phyloP scores from a whole-genome alignment of 257 asterid species.

The Asclepias syriaca region DNA sequence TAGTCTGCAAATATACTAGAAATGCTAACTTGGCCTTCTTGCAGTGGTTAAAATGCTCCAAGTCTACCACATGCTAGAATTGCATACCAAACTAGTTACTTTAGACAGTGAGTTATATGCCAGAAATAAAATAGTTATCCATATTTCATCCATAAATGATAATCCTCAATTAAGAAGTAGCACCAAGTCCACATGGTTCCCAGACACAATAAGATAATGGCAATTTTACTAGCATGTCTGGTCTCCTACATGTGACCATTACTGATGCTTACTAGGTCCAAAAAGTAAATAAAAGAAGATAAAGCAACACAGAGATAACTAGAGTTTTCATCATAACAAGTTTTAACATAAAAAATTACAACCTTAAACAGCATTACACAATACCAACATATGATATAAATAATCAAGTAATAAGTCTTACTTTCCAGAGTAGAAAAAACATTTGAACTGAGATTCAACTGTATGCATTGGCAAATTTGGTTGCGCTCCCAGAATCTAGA shows the following conservation, averaged over 20 bases:
- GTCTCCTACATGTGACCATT: neutral
- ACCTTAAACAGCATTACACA: neutral
- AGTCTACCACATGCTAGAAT: neutral
- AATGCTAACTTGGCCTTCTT: neutral
- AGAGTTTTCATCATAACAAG: neutral
- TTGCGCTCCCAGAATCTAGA: conserved; percentile 58
- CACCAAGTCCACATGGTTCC: neutral
- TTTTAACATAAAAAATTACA: neutral
- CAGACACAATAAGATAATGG: neutral
- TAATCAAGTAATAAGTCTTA: conserved; percentile 33
- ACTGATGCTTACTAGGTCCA: neutral
- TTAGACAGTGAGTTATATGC: neutral
- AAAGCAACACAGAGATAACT: conserved; percentile 1
- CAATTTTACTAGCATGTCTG: neutral
- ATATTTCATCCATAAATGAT: neutral
- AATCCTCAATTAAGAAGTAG: neutral
- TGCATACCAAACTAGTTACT: neutral
- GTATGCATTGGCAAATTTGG: conserved; percentile 50
- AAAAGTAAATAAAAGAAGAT: neutral
- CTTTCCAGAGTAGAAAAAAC: conserved; percentile 60
- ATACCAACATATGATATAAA: neutral
- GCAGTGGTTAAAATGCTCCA: neutral
- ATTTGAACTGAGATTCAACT: conserved; percentile 63
- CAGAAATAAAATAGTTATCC: neutral
- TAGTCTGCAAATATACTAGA: neutral